Percentiles rank a stretch among this genome's conserved stretches.
These are phyloP conservation scores for Centaurea solstitialis DNA, from an alignment of 129 eudicot species.

Conservation along the genomic window DNA sequence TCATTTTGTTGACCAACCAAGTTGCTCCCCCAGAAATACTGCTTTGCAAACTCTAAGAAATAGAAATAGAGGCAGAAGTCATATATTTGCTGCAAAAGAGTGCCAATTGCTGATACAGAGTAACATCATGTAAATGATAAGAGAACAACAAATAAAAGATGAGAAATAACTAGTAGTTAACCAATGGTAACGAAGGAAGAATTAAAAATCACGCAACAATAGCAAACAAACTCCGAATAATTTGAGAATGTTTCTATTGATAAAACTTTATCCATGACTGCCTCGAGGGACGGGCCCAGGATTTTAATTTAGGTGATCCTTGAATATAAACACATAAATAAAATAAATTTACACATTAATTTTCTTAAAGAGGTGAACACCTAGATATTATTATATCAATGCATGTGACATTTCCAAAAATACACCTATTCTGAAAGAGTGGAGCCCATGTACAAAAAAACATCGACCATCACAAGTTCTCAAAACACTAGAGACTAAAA, in stretches of 20 bases:
- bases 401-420: neutral
- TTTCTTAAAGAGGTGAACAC: neutral
- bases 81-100: neutral
- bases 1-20: slow-evolving; percentile 81
- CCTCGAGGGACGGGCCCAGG: neutral
- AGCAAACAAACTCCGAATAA: neutral
- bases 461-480: too few species aligned
- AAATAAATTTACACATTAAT: neutral
- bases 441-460: neutral
- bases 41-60: slow-evolving; percentile 58
- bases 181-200: neutral
- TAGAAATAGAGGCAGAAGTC: slow-evolving; percentile 12
- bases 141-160: neutral
- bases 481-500: neutral
- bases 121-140: neutral
- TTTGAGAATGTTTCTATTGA: neutral
- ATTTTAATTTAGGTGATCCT: neutral
- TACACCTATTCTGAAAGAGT: neutral
- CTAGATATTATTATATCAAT: neutral
- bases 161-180: neutral
- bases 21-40: slow-evolving; percentile 81
- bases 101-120: slow-evolving; percentile 2
- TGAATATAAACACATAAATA: too few species aligned
- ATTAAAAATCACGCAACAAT: neutral
- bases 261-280: neutral